A percentile compares a stretch with the other conserved stretches of the same genome.
Evolutionary conservation across 1,139 yeast species (phyloP).

Genomic region (Geotrichum histeridarum): DNA sequence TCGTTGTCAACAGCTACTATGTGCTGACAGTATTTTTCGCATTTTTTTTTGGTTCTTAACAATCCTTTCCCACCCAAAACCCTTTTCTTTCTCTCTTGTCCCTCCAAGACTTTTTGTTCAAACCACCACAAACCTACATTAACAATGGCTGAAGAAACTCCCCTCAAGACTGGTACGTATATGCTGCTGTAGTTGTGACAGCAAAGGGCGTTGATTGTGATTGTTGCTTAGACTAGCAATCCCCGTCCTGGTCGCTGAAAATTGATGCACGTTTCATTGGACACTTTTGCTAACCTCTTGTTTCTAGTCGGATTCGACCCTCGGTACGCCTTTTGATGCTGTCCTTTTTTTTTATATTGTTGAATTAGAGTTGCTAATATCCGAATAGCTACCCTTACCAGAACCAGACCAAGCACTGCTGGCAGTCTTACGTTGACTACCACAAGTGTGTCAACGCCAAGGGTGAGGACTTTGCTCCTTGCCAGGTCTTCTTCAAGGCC

Average conservation of each 20-base stretch:
- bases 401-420: constrained; percentile 97
- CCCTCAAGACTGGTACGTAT: constrained; percentile 76
- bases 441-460: constrained; percentile 93
- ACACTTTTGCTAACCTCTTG: constrained; percentile 1
- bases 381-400: constrained; percentile 60
- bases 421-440: constrained; percentile 96
- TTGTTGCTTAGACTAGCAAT: not conserved
- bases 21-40: constrained; percentile 11
- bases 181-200: not conserved
- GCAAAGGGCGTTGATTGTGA: no score
- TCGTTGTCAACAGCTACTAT: not conserved
- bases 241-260: not conserved
- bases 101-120: not conserved
- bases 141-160: constrained; percentile 38
- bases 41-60: not conserved
- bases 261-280: not conserved
- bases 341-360: not conserved
- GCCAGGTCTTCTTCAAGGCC: constrained; percentile 89
- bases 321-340: constrained; percentile 16
- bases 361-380: no score
- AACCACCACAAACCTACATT: not conserved
- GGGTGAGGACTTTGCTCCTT: constrained; percentile 98
- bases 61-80: not conserved
- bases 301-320: constrained; percentile 21
- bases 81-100: not conserved